Evolutionary conservation across 1,139 yeast species (phyloP).

Genomic region (Suzukiozyma palmioleophila): DNA sequence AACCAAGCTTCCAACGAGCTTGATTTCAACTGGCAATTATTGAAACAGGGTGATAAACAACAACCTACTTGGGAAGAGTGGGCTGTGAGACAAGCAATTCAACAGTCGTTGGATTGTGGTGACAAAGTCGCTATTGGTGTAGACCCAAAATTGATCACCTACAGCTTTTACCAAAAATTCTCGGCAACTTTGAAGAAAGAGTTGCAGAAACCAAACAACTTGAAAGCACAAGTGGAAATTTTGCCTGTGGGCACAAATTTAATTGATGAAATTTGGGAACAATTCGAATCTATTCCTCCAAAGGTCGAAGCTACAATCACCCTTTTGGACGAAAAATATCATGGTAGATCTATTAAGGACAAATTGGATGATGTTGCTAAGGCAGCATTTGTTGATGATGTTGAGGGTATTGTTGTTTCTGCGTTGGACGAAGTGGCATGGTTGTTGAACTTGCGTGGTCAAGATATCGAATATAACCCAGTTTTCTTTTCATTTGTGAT

Average conservation of each 20-base stretch:
- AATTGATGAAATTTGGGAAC: constrained; percentile 71
- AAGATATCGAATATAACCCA: constrained; percentile 77
- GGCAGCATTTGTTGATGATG: constrained; percentile 39
- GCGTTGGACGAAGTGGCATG: constrained; percentile 89
- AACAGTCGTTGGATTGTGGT: constrained; percentile 42
- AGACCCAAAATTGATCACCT: constrained; percentile 65
- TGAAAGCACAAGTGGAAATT: constrained; percentile 49
- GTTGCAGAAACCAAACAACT: constrained; percentile 12
- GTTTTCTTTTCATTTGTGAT: constrained; percentile 81
- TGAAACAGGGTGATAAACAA: constrained; percentile 74
- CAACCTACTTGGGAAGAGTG: constrained; percentile 88
- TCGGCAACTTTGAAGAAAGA: constrained; percentile 18
- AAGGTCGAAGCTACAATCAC: constrained; percentile 33
- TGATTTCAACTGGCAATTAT: constrained; percentile 81
- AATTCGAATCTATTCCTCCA: constrained; percentile 45
- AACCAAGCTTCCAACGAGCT: constrained; percentile 85
- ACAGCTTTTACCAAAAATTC: constrained; percentile 29
- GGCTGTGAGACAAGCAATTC: constrained; percentile 62
- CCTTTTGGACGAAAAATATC: constrained; percentile 38
- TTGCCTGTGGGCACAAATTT: constrained; percentile 67
- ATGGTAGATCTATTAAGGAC: constrained; percentile 44
- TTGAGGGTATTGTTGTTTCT: constrained; percentile 51
- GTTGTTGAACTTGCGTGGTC: constrained; percentile 84
- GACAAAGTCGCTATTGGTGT: constrained; percentile 39
- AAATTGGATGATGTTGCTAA: constrained; percentile 45